Evolutionary conservation across 2,329 filamentous ascomycete species (phyloP).

Genomic region (Parafenestella ontariensis): DNA sequence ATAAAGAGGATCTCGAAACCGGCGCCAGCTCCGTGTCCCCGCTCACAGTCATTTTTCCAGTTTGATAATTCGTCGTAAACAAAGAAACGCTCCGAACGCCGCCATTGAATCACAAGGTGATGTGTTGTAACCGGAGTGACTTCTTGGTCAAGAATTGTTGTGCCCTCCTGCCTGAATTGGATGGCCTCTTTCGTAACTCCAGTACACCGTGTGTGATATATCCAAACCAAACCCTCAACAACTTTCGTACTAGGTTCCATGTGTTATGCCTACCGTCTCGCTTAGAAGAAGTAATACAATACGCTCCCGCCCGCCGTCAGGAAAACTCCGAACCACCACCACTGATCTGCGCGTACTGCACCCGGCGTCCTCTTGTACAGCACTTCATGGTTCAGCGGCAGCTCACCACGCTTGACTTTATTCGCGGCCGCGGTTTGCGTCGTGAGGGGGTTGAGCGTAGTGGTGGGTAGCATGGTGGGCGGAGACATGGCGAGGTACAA

Average conservation of each 20-base stretch:
- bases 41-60: not conserved
- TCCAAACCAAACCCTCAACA: not conserved
- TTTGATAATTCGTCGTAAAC: not conserved
- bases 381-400: slow-evolving; percentile 52
- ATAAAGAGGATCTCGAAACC: no score
- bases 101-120: not conserved
- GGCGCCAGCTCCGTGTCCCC: no score
- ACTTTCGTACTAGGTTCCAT: not conserved
- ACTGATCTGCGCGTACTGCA: slow-evolving; percentile 51
- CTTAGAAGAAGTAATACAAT: slow-evolving; percentile 55
- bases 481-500: slow-evolving; percentile 70
- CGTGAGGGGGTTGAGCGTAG: slow-evolving; percentile 65
- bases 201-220: not conserved
- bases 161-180: not conserved
- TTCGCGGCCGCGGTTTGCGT: slow-evolving; percentile 44
- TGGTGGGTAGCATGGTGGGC: slow-evolving; percentile 73
- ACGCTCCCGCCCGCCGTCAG: slow-evolving; percentile 57
- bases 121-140: no score
- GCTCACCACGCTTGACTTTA: slow-evolving; percentile 46
- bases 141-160: not conserved
- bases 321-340: slow-evolving; percentile 60
- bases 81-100: not conserved
- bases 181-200: not conserved
- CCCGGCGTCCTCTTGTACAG: slow-evolving; percentile 44
- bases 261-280: not conserved